Evolutionary conservation across 345 rosid genomes (phyloP), one percentile per base, ranked within the genome.

Genomic region (Lenwebbia sp.): DNA sequence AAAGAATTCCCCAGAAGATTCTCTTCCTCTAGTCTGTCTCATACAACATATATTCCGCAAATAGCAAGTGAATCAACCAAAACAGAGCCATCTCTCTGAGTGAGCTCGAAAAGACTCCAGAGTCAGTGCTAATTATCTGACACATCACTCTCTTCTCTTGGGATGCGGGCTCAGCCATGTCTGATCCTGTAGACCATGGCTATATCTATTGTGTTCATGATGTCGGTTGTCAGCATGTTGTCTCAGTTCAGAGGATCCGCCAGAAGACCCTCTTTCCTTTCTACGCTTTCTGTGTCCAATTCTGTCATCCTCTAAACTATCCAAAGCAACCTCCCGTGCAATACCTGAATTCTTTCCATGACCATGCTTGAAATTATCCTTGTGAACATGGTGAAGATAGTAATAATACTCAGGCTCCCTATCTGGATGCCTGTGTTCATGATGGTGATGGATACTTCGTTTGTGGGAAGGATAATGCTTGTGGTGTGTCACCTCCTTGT

Each of bases 301-400:
- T 78, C 57, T 50, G 54, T 92, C 88, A 83, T 74, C 88, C 86
- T 88, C 91, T 89, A 58, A 82, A 82, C 86, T 84, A 33, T 89
- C 91, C 85, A 86, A 88, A 88, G 85, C 78, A 55, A 54, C 85
- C 25, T 92, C 89, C 53, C 82, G 90, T 84, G 19, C n/a, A 65
- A 49, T 52, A 52, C 86, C 88, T 40, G 92, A 88, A 81, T 91
- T 89, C 89, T 87, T 94, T 75, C 86, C 81, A 65, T 84, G 94
- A 62, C 90, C 87, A 83, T 90, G 93, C 90, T 92, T 92, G 83
- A 87, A 88, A 83, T 86, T 86, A 81, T 93, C 93, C 90, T 90
- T 92, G 65, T 89, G 90, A 82, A 94, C 93, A 54, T 89, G 90
- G 89, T 92, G 98, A 87, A 91, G 93, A 86, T 88, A 17, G 86